Evolutionary conservation across 2,329 filamentous ascomycete genomes (phyloP).

Genomic region (Colletotrichum filicis): DNA sequence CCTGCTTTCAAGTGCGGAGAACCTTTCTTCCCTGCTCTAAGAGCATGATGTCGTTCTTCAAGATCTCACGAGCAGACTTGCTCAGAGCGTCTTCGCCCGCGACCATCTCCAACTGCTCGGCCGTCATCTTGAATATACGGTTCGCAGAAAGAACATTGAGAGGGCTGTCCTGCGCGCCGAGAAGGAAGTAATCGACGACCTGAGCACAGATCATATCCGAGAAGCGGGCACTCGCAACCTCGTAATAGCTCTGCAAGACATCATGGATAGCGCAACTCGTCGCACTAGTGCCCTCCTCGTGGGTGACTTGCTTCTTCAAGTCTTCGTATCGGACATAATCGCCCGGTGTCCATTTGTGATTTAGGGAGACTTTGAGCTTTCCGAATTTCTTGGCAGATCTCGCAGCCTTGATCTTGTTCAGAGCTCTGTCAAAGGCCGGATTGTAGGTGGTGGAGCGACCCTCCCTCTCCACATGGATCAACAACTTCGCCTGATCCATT

Average conservation of each 20-base stretch:
- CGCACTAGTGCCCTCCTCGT: slow-evolving; percentile 34
- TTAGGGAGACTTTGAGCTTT: not conserved
- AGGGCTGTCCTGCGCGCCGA: slow-evolving; percentile 60
- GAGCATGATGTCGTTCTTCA: slow-evolving; percentile 58
- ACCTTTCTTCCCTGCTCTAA: slow-evolving; percentile 49
- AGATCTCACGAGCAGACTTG: slow-evolving; percentile 51
- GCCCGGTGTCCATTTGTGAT: rapidly evolving
- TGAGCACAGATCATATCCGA: slow-evolving; percentile 72
- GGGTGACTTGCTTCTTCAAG: not conserved
- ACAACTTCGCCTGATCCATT: slow-evolving; percentile 58
- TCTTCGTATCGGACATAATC: not conserved
- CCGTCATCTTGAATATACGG: slow-evolving; percentile 59
- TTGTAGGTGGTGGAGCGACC: slow-evolving; percentile 62
- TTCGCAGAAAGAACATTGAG: slow-evolving; percentile 62
- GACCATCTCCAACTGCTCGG: slow-evolving; percentile 63
- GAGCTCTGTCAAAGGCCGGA: slow-evolving; percentile 58
- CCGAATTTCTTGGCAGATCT: slow-evolving; percentile 2
- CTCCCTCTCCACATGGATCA: slow-evolving; percentile 62
- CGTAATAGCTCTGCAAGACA: slow-evolving; percentile 70
- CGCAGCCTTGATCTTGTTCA: slow-evolving; percentile 35
- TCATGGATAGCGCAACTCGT: slow-evolving; percentile 66
- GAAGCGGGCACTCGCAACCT: slow-evolving; percentile 69
- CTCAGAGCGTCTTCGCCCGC: slow-evolving; percentile 65
- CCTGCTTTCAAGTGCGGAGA: not conserved
- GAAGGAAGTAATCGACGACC: slow-evolving; percentile 63